A percentile compares a stretch with the other conserved stretches of the same genome.
Evolutionary conservation across 495 filamentous ascomycete genomes (phyloP).

Genomic region (Chaetomium tenue): DNA sequence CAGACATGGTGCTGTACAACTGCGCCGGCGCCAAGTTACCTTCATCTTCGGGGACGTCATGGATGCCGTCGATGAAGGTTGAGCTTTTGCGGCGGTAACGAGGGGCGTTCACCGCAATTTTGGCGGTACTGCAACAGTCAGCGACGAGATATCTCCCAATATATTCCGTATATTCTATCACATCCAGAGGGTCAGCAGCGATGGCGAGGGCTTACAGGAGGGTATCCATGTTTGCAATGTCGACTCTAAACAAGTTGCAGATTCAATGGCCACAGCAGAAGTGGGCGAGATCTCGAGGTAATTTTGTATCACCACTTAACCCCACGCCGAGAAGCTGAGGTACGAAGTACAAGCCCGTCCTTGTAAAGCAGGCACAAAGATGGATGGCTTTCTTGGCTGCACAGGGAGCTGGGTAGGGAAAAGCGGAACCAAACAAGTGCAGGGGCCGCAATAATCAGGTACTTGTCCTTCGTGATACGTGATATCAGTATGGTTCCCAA

Average conservation of each 20-base stretch:
- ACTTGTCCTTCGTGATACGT: not conserved
- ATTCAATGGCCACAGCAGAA: not conserved
- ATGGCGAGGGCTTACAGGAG: constrained; percentile 60
- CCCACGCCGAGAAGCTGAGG: not conserved
- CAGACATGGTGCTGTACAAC: constrained; percentile 96
- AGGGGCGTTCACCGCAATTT: constrained; percentile 82
- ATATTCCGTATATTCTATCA: not conserved
- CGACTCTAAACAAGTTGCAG: not conserved
- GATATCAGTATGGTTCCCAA: not conserved
- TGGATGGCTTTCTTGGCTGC: not conserved
- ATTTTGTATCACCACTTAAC: constrained; percentile 1
- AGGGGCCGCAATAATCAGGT: not conserved
- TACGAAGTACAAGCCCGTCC: not conserved
- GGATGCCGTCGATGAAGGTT: constrained; percentile 95
- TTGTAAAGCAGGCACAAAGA: not conserved
- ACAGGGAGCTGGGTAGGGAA: not conserved
- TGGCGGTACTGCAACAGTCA: constrained; percentile 62
- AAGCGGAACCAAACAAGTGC: constrained; percentile 1
- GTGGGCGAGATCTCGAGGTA: not conserved
- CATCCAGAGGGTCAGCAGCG: not conserved
- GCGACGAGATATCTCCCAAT: not conserved
- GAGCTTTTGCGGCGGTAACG: constrained; percentile 82
- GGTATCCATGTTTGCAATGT: constrained; percentile 63
- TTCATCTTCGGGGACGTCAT: constrained; percentile 81
- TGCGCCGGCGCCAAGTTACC: constrained; percentile 86